Percentiles rank a stretch among this genome's conserved stretches.
Conservation (phyloP, 169 alveolate species). For the Babesia caballi region DNA sequence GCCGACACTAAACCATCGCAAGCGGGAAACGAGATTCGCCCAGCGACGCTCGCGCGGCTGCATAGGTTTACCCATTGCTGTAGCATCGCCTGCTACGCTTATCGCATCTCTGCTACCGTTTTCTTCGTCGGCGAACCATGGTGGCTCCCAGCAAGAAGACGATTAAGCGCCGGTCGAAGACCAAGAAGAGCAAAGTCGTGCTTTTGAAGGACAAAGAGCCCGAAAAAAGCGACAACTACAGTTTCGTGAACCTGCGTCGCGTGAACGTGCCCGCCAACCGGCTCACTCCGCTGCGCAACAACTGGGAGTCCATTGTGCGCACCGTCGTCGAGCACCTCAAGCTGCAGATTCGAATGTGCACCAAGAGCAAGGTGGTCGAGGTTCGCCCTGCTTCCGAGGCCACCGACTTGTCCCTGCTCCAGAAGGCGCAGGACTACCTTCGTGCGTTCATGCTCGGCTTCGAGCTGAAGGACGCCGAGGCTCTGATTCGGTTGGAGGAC, state of each 20-base stretch:
- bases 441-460: conserved; percentile 98
- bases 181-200: conserved; percentile 26
- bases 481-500: conserved; percentile 96
- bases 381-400: conserved; percentile 64
- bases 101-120: too few relatives aligned
- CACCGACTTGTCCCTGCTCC: conserved; percentile 74
- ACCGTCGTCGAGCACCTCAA: conserved; percentile 63
- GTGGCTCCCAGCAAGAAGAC: conserved; percentile 25
- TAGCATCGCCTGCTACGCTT: too few relatives aligned
- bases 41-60: too few relatives aligned
- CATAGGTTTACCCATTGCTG: too few relatives aligned
- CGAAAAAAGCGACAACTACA: conserved; percentile 14
- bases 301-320: conserved; percentile 62
- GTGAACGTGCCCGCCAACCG: conserved; percentile 65
- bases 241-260: conserved; percentile 49
- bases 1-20: too few relatives aligned
- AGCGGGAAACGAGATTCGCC: too few relatives aligned
- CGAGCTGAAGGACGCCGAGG: conserved; percentile 97
- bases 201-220: conserved; percentile 1
- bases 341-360: conserved; percentile 70
- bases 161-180: conserved; percentile 29
- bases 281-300: conserved; percentile 59
- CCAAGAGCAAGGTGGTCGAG: conserved; percentile 66
- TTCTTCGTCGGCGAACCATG: background rate
- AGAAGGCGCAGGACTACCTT: conserved; percentile 93